phyloP scores from a whole-genome alignment of 2,329 filamentous ascomycete species.

The Beauveria asiatica region DNA sequence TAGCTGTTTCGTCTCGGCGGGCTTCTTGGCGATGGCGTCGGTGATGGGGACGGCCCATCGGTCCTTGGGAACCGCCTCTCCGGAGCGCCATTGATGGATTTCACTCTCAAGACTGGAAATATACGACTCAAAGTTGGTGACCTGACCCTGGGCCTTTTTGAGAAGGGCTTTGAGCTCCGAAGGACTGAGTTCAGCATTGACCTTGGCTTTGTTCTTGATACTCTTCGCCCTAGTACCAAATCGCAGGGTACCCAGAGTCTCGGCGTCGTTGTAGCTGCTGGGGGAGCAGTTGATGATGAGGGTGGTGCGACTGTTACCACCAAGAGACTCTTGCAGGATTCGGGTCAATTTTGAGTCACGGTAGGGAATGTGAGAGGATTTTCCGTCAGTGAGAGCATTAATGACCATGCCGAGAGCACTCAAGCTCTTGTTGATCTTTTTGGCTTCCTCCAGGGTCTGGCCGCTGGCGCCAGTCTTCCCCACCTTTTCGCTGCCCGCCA shows the following conservation, averaged over 20 bases:
- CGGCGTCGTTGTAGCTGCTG: slow-evolving; percentile 93
- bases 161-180: slow-evolving; percentile 88
- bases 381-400: slow-evolving; percentile 91
- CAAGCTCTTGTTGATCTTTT: slow-evolving; percentile 99
- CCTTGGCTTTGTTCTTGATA: slow-evolving; percentile 99
- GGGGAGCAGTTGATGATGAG: slow-evolving; percentile 99
- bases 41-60: slow-evolving; percentile 67
- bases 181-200: slow-evolving; percentile 95
- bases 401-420: slow-evolving; percentile 98
- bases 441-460: slow-evolving; percentile 94
- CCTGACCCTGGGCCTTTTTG: slow-evolving; percentile 84
- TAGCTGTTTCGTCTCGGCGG: slow-evolving; percentile 30
- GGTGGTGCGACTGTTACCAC: slow-evolving; percentile 96
- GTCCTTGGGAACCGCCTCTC: slow-evolving; percentile 82
- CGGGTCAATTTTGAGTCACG: slow-evolving; percentile 96
- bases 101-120: slow-evolving; percentile 77
- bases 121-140: slow-evolving; percentile 82
- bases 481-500: slow-evolving; percentile 97
- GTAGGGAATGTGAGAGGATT: slow-evolving; percentile 93
- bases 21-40: slow-evolving; percentile 25
- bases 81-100: slow-evolving; percentile 76
- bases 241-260: slow-evolving; percentile 83
- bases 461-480: slow-evolving; percentile 97
- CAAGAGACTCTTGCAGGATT: slow-evolving; percentile 92
- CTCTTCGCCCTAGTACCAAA: slow-evolving; percentile 96